phyloP scores from a whole-genome alignment of 2,329 filamentous ascomycete species.

The Cladosporium sp. region DNA sequence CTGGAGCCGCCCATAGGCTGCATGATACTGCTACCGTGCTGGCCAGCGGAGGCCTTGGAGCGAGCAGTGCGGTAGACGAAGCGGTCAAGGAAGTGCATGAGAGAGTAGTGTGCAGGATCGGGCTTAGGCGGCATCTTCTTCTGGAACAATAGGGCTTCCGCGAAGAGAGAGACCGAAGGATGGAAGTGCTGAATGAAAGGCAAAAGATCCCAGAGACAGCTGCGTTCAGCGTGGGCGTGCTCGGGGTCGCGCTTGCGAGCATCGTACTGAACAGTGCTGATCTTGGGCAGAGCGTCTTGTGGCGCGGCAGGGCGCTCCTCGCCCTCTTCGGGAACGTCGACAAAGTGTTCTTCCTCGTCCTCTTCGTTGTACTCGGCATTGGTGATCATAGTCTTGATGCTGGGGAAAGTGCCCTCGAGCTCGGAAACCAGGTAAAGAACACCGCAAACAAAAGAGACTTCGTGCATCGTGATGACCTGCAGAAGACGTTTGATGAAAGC shows the following conservation, averaged over 20 bases:
- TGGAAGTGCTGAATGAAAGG: conserved; percentile 84
- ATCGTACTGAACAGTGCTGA: conserved; percentile 61
- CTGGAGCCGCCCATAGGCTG: conserved; percentile 75
- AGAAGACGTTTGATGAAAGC: conserved; percentile 93
- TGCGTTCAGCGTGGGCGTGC: conserved; percentile 88
- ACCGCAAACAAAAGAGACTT: conserved; percentile 88
- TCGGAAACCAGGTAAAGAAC: conserved; percentile 88
- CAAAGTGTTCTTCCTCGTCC: conserved; percentile 62
- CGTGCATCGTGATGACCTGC: conserved; percentile 83
- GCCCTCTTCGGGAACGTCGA: conserved; percentile 61
- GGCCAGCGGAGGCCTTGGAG: conserved; percentile 54
- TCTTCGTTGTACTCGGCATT: conserved; percentile 73
- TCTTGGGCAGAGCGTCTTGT: conserved; percentile 21
- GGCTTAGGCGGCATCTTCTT: conserved; percentile 80
- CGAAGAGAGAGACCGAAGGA: conserved; percentile 85
- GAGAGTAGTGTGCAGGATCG: conserved; percentile 82
- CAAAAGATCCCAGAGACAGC: conserved; percentile 89
- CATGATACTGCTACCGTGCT: conserved; percentile 89
- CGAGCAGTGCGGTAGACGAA: conserved; percentile 98
- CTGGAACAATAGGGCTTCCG: conserved; percentile 67
- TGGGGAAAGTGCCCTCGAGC: conserved; percentile 75
- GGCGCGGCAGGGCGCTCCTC: conserved; percentile 43
- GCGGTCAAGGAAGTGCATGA: conserved; percentile 94
- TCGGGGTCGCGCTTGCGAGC: conserved; percentile 88
- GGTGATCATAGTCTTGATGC: conserved; percentile 73